A percentile compares a stretch with the other conserved stretches of the same genome.
Conservation (phyloP, 768 basidiomycete genomes). For the Russula sp. region DNA sequence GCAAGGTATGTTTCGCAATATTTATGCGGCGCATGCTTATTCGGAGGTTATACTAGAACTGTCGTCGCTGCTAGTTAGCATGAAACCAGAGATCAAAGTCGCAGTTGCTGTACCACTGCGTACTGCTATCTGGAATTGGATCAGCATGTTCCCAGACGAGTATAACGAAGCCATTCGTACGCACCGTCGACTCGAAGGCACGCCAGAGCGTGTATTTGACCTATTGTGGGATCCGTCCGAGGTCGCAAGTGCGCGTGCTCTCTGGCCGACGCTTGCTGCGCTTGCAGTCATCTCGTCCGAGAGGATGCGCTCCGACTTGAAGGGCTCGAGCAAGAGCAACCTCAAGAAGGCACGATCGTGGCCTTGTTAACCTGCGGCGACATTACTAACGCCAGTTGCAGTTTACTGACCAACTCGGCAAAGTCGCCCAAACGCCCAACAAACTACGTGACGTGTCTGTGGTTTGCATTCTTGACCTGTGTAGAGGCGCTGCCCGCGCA, state of each 20-base stretch:
- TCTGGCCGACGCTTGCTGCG: slow-evolving; percentile 82
- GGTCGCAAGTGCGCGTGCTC: slow-evolving; percentile 45
- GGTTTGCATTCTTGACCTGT: slow-evolving; percentile 73
- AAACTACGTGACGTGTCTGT: slow-evolving; percentile 66
- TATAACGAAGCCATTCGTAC: slow-evolving; percentile 68
- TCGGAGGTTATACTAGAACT: slow-evolving; percentile 49
- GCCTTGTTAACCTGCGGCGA: background rate
- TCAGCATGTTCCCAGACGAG: slow-evolving; percentile 72
- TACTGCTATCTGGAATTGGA: slow-evolving; percentile 87
- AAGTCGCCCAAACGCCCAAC: slow-evolving; percentile 41
- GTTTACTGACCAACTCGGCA: slow-evolving; percentile 61
- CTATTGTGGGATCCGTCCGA: slow-evolving; percentile 51
- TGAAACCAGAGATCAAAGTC: slow-evolving; percentile 69
- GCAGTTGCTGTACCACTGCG: slow-evolving; percentile 72
- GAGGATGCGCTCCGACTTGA: slow-evolving; percentile 54
- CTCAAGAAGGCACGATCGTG: slow-evolving; percentile 26
- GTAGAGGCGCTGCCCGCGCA: slow-evolving; percentile 62
- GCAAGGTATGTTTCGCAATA: slow-evolving; percentile 48
- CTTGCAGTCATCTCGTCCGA: slow-evolving; percentile 69
- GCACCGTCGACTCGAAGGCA: slow-evolving; percentile 68
- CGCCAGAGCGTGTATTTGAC: slow-evolving; percentile 86
- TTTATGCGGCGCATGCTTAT: slow-evolving; percentile 8
- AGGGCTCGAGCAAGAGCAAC: slow-evolving; percentile 27
- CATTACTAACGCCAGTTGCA: slow-evolving; percentile 38
- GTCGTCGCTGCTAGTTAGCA: slow-evolving; percentile 76